Base-by-base conservation (phyloP, 179 eudicot species). In the Gypsophila paniculata region DNA sequence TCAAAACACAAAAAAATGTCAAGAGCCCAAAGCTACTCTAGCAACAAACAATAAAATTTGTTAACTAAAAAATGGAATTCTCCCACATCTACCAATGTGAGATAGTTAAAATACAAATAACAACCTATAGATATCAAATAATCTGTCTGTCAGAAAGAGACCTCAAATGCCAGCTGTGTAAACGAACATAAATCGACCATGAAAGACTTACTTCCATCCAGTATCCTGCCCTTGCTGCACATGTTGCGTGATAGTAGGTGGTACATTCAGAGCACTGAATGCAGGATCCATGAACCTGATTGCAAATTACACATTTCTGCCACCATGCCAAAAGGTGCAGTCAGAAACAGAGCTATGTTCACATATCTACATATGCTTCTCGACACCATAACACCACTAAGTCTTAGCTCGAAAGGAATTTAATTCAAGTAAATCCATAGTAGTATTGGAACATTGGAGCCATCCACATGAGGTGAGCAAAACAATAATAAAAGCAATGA, bases 181-280 rank as follows among this genome's bases (percentile, higher is more conserved):
- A 14, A 57, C 21, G 21, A 62, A 44, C 15, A 42, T 32, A 53
- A 36, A 32, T 23, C n/a, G 46, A 15, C 36, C 51, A 58, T 39
- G 14, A 63, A 58, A 66, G 23, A 76, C 86, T 76, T 76, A 84
- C 86, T 74, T 84, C 86, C 86, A 84, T 81, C 75, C 86, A 67
- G 74, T 80, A 84, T 29, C 86, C 86, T 53, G 84, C 86, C 79
- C 82, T 78, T 70, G 82, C 80, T 64, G 86, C 86, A 69, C 86
- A 84, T 72, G 76, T 79, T 36, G 86, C 86, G 61, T 84, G 86
- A 81, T 78, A 84, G 72, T 32, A 74, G 68, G 86, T 84, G 60
- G 82, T 75, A 74, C 86, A 84, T 71, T 84, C 81, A 73, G 82
- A 78, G 69, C 86, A 84, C 15, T 84, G 82, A 52, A 84, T 81